Conservation (phyloP, 1,139 yeast genomes). For the Geotrichum restrictum region DNA sequence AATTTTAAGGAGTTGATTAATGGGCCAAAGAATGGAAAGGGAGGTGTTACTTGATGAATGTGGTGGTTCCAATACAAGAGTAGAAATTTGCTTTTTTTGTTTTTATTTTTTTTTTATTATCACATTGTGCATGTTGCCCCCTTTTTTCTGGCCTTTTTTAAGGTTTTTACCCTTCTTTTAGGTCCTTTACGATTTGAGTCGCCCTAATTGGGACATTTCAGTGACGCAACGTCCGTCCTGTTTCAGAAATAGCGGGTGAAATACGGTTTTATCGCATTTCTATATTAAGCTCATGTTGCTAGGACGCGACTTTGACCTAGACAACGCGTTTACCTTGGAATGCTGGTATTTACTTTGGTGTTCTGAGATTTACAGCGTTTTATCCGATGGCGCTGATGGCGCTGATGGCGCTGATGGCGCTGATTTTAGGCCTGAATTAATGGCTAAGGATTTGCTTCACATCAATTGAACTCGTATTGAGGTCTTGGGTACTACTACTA, state of each 20-base stretch:
- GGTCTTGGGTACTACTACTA: too few relatives aligned
- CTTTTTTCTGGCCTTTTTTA: not conserved
- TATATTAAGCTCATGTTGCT: not conserved
- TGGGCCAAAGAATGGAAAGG: not conserved
- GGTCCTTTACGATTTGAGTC: too few relatives aligned
- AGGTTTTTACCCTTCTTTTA: not conserved
- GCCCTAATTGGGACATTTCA: not conserved
- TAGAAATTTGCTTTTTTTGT: not conserved
- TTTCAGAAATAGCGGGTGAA: not conserved
- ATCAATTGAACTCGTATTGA: too few relatives aligned
- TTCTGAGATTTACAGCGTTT: too few relatives aligned
- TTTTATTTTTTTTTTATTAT: not conserved
- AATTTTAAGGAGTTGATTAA: constrained; percentile 2
- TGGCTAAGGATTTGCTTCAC: too few relatives aligned
- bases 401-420: too few relatives aligned
- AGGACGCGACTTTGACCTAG: not conserved
- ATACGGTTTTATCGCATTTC: not conserved
- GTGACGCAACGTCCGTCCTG: not conserved
- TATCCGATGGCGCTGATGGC: too few relatives aligned
- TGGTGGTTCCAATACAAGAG: not conserved
- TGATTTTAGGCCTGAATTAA: too few relatives aligned
- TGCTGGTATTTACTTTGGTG: too few relatives aligned
- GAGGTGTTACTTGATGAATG: not conserved
- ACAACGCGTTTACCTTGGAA: too few relatives aligned
- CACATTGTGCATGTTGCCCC: not conserved